Conservation (phyloP, 768 basidiomycete species). For the Lactarius sanguifluus region DNA sequence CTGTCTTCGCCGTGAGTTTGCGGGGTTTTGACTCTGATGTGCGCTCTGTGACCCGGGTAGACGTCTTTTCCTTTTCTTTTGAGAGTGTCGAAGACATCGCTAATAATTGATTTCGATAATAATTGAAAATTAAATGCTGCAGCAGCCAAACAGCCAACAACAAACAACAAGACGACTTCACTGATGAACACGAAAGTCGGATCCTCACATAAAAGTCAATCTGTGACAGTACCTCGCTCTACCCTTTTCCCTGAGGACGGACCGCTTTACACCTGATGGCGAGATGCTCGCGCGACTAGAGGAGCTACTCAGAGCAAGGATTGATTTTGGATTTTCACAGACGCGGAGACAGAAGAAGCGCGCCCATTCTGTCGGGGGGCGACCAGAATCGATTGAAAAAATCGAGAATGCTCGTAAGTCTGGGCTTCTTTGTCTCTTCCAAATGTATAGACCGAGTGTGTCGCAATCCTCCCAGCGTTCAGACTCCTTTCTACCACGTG, state of each 20-base stretch:
- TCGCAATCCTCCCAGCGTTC: constrained; percentile 15
- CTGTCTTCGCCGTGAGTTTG: constrained; percentile 9
- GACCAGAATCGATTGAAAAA: not conserved
- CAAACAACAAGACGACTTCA: constrained; percentile 2
- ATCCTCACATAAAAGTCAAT: constrained; percentile 13
- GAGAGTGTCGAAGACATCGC: constrained; percentile 11
- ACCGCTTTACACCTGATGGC: not conserved
- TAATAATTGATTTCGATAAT: not conserved
- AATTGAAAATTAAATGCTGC: not conserved
- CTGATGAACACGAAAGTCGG: constrained; percentile 21
- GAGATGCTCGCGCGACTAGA: constrained; percentile 14
- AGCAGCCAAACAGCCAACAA: constrained; percentile 10
- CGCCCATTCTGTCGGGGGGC: not conserved
- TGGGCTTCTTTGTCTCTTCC: not conserved
- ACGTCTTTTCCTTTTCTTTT: constrained; percentile 13
- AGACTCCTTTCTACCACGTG: constrained; percentile 22
- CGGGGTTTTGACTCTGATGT: not conserved
- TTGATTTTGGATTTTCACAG: constrained; percentile 3
- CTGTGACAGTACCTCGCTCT: constrained; percentile 11
- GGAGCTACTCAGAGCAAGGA: constrained; percentile 13
- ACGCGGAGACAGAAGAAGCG: constrained; percentile 20
- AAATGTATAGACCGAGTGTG: not conserved
- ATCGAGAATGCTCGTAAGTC: constrained; percentile 5
- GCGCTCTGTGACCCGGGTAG: not conserved
- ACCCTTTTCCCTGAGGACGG: constrained; percentile 6